Evolutionary conservation across 345 rosid species (phyloP).

Genomic region (Eutrema yunnanense): DNA sequence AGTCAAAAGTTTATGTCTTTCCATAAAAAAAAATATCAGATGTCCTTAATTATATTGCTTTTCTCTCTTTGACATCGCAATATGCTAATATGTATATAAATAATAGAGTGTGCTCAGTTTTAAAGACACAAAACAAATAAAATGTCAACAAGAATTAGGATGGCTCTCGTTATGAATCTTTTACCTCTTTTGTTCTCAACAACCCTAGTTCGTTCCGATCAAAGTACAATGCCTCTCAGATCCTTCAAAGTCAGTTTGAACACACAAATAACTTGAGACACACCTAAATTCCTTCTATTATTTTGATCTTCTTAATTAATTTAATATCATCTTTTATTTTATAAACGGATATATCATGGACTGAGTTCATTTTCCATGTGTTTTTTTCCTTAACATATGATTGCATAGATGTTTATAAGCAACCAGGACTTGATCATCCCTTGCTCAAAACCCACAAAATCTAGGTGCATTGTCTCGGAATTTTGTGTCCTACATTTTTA

Average conservation of each 20-base stretch:
- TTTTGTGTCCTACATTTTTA: background rate
- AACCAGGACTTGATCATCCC: slow-evolving; percentile 17
- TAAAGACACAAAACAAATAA: background rate
- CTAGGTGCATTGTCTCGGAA: background rate
- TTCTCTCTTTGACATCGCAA: background rate
- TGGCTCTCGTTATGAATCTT: background rate
- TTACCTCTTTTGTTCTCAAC: background rate
- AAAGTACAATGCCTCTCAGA: background rate
- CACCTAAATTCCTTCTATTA: background rate
- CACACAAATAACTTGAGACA: background rate
- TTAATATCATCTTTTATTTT: background rate
- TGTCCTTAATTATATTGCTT: background rate
- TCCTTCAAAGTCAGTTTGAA: background rate
- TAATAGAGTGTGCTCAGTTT: background rate
- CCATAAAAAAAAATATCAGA: background rate
- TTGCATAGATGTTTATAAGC: slow-evolving; percentile 12
- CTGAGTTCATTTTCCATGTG: background rate
- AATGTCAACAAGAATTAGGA: background rate
- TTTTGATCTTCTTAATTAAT: background rate
- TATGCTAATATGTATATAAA: background rate
- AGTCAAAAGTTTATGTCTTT: no score
- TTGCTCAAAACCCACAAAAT: slow-evolving; percentile 3
- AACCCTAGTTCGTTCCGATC: background rate
- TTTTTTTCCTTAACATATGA: background rate
- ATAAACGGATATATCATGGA: background rate